Evolutionary conservation across 1,284 basidiomycete species (phyloP), one percentile per base, ranked within the genome.

Genomic region (Ganoderma resinaceum): DNA sequence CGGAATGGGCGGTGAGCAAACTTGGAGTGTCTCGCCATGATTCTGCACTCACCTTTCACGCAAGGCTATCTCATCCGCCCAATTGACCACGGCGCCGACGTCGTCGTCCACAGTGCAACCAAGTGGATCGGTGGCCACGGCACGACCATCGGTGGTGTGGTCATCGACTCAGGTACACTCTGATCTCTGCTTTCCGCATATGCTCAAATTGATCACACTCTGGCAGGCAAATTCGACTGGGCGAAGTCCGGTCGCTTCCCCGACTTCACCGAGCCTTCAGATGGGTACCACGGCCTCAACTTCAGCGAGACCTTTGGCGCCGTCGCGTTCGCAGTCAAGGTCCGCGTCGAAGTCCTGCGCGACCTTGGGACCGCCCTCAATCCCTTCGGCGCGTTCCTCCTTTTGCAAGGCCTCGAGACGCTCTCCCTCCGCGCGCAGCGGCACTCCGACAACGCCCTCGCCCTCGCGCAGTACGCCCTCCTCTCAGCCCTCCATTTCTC

Each of bases 121-220:
- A 96, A 97, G 78, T 96, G 95, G 95, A 95, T 96, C 63, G 92
- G 94, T 37, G 94, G 95, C 0, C 95, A 95, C 78, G 95, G 95
- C 67, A 96, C 92, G 2, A 95, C 94, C 33, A 95, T 97, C 62
- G 95, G 86, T 6, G 95, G 95, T 68, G 90, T 96, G 26, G 84
- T 97, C 70, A 79, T 96, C 65, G 95, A 95, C 78, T 87, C 89
- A 31, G 95, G 88, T 85, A 70, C 3, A 77, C 26, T 12, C 23
- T 52, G 6, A 3, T 18, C 20, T 23, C 42, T 31, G 35, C 26
- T 40, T 2, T 43, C 16, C 16, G 11, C 12, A n/a, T 26, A 23
- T 40, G 12, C 29, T 23, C 26, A 55, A 20, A 58, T 46, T 18
- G 23, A n/a, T 42, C 53, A 29, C 23, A 46, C 38, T 43, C n/a